Base-by-base conservation (phyloP, 495 filamentous ascomycete genomes). In the Aspergillus taichungensis region DNA sequence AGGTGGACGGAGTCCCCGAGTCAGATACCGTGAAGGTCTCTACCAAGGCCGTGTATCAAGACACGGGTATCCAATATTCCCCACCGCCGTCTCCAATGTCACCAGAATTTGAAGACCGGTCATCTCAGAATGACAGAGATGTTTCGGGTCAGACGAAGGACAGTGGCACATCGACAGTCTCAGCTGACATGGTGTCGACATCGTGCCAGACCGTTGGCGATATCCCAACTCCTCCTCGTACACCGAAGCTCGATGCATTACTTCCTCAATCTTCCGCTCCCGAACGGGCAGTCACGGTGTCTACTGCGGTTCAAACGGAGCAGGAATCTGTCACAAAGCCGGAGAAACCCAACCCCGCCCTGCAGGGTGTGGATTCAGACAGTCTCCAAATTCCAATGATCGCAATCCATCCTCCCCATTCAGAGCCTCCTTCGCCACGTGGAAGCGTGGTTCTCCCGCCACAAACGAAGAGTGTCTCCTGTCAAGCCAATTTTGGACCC, bases 21-120 rank as follows among this genome's bases (percentile, higher is more conserved):
- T 14, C 44, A 8, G 30, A 30, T 9, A 54, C 49, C 6, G 34
- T 40, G 24, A 60, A 57, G 29, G 13, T 42, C 2, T 13, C 50
- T 3, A 28, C 40, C 8, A 13, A 52, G 42, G 48, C 57, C 8
- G 52, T 61, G 30, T 91, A 90, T 61, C 74, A 75, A 33, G 86
- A 94, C 59, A 74, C 75, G n/a, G 87, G 80, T 3, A 74, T 85
- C 34, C 89, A 95, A 60, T 88, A 74, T 54, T 87, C 89, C 35
- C 88, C 87, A 35, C 89, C 87, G 6, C 72, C 81, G 2, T 94
- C 86, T 12, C 87, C 87, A 6, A 70, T 76, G n/a, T 49, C 62
- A 13, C 32, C 41, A 7, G 43, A 37, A 24, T 36, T n/a, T 24
- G 51, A 52, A 32, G 42, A 6, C 9, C 13, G 11, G 10, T 8